phyloP scores from a whole-genome alignment of 805 yeast genomes.

The Sungouiozyma ichnusensis region DNA sequence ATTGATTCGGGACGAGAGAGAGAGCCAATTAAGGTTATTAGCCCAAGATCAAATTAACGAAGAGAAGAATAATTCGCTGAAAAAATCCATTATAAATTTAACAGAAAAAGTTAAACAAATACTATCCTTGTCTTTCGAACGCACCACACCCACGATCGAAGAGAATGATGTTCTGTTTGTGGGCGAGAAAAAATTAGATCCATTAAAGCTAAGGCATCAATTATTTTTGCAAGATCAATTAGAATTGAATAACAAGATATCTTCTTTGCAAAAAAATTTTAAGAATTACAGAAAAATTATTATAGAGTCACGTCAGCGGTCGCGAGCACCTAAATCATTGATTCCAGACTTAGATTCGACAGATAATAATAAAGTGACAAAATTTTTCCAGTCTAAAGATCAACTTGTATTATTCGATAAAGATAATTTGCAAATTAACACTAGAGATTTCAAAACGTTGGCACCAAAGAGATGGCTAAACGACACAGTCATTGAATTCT shows the following conservation, averaged over 20 bases:
- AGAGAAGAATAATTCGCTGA: slow-evolving; percentile 6
- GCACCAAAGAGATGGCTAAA: slow-evolving; percentile 74
- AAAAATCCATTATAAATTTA: slow-evolving; percentile 16
- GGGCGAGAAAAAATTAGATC: slow-evolving; percentile 19
- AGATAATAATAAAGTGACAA: slow-evolving; percentile 18
- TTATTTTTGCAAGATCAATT: slow-evolving; percentile 13
- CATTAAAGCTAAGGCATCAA: slow-evolving; percentile 19
- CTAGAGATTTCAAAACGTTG: slow-evolving; percentile 62
- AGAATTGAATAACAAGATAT: slow-evolving; percentile 21
- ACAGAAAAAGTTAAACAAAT: slow-evolving; percentile 22
- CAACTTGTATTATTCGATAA: slow-evolving; percentile 22
- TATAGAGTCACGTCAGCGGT: slow-evolving; percentile 22
- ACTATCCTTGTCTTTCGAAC: slow-evolving; percentile 6
- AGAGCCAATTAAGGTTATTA: slow-evolving; percentile 15
- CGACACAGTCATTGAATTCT: slow-evolving; percentile 82
- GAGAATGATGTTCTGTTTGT: slow-evolving; percentile 20
- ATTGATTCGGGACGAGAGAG: slow-evolving; percentile 18
- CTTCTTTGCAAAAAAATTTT: slow-evolving; percentile 29
- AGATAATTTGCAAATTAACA: slow-evolving; percentile 46
- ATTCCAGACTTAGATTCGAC: slow-evolving; percentile 19
- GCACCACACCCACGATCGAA: neutral
- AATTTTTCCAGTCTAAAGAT: slow-evolving; percentile 22
- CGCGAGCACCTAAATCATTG: slow-evolving; percentile 11
- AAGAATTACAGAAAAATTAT: slow-evolving; percentile 35
- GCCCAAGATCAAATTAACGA: slow-evolving; percentile 11